Percentiles rank a stretch among this genome's conserved stretches.
phyloP scores from a whole-genome alignment of 1,139 yeast genomes.

The Taphrina populina region DNA sequence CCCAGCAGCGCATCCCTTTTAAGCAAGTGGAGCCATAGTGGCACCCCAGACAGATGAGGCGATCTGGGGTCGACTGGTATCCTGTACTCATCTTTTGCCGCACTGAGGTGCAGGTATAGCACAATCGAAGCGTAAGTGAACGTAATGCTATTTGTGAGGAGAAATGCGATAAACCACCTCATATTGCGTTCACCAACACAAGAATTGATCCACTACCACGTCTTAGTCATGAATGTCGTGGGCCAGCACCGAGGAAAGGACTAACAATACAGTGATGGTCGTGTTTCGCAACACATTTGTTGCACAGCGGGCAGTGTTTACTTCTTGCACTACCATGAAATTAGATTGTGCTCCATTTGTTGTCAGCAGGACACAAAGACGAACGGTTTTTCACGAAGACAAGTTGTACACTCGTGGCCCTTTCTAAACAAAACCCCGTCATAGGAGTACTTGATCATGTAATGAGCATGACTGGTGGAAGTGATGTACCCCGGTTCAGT shows the following conservation, averaged over 20 bases:
- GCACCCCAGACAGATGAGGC: not conserved
- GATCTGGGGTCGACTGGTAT: not conserved
- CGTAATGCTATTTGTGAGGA: constrained; percentile 43
- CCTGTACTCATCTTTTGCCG: not conserved
- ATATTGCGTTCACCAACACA: constrained; percentile 81
- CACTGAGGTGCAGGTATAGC: constrained; percentile 43
- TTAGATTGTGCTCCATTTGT: not conserved
- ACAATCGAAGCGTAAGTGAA: constrained; percentile 55
- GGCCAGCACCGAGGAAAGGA: not conserved
- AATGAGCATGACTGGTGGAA: constrained; percentile 41
- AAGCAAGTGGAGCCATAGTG: constrained; percentile 3
- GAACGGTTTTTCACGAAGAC: constrained; percentile 61
- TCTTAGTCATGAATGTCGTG: not conserved
- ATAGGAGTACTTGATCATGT: constrained; percentile 46
- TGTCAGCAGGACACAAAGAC: not conserved
- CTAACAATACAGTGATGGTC: constrained; percentile 74
- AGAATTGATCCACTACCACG: constrained; percentile 74
- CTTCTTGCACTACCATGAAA: constrained; percentile 59
- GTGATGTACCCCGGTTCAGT: constrained; percentile 58
- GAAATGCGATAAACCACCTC: constrained; percentile 64
- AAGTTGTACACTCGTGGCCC: constrained; percentile 54
- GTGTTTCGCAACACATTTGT: constrained; percentile 61
- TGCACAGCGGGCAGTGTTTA: constrained; percentile 80
- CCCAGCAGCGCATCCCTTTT: constrained; percentile 13
- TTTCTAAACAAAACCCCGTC: constrained; percentile 59